Evolutionary conservation across 352 stramenopile genomes (phyloP).

Genomic region (Pythium dissimile): DNA sequence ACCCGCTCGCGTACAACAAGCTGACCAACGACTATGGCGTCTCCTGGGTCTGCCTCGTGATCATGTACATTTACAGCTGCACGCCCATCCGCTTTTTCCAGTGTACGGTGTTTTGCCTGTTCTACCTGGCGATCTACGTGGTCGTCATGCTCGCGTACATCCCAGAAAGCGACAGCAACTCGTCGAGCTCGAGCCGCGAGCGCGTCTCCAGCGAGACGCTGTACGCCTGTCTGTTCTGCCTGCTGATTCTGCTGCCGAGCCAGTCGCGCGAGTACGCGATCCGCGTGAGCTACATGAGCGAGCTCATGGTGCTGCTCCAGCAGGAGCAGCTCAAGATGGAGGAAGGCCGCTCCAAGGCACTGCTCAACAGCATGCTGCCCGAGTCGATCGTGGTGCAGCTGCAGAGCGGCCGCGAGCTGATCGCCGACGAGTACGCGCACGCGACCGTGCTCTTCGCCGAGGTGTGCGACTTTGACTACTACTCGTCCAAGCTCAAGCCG

Average conservation of each 20-base stretch:
- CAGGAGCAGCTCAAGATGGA: constrained; percentile 81
- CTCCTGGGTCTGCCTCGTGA: constrained; percentile 76
- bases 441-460: constrained; percentile 79
- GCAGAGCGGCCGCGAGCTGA: constrained; percentile 72
- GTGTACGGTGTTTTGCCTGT: constrained; percentile 65
- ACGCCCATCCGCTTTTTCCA: constrained; percentile 79
- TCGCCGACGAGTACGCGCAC: constrained; percentile 76
- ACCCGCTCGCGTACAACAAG: constrained; percentile 81
- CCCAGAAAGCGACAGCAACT: constrained; percentile 27
- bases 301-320: constrained; percentile 79
- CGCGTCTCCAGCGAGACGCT: constrained; percentile 67
- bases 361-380: constrained; percentile 84
- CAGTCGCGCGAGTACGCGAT: constrained; percentile 80
- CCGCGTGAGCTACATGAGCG: constrained; percentile 82
- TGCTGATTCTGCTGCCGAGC: constrained; percentile 73
- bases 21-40: constrained; percentile 79
- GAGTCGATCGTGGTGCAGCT: constrained; percentile 74
- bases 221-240: constrained; percentile 79
- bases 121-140: constrained; percentile 66
- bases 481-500: constrained; percentile 69
- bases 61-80: constrained; percentile 86
- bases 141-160: constrained; percentile 70
- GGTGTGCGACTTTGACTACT: constrained; percentile 85
- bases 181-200: constrained; percentile 30
- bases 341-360: constrained; percentile 66